These are phyloP conservation scores for Cladophialophora chaetospira DNA, from an alignment of 2,329 filamentous ascomycete species.

Conservation along the genomic window DNA sequence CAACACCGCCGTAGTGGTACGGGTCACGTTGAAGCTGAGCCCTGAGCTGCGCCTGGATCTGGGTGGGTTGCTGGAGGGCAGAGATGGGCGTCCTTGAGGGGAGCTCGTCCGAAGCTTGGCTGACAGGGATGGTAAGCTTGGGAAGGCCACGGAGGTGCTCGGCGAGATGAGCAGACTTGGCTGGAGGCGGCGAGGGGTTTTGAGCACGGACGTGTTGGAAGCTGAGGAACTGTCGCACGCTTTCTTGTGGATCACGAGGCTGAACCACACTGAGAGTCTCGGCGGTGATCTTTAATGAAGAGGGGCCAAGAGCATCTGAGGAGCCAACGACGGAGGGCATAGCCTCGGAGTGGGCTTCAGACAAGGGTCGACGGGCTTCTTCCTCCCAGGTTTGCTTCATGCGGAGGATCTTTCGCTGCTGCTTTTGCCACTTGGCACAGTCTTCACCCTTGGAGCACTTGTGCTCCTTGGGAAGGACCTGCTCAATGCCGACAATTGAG, in stretches of 20 bases:
- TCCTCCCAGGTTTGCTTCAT: constrained; percentile 73
- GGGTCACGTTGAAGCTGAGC: constrained; percentile 55
- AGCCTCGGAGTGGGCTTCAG: constrained; percentile 72
- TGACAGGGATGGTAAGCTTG: constrained; percentile 58
- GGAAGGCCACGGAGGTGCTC: constrained; percentile 59
- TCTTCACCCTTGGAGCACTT: constrained; percentile 83
- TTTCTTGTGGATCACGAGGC: constrained; percentile 81
- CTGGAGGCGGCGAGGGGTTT: constrained; percentile 54
- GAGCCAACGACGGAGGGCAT: constrained; percentile 86
- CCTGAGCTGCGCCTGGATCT: constrained; percentile 31
- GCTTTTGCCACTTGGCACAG: constrained; percentile 78
- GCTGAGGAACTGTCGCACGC: constrained; percentile 84
- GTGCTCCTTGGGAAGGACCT: constrained; percentile 81
- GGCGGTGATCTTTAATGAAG: constrained; percentile 70
- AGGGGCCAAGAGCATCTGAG: constrained; percentile 82
- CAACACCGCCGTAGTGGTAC: constrained; percentile 35
- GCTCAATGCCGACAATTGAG: constrained; percentile 89
- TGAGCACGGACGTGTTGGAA: constrained; percentile 67
- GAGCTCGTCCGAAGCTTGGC: constrained; percentile 34
- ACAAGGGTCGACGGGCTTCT: constrained; percentile 54
- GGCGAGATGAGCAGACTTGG: constrained; percentile 40
- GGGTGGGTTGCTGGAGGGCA: constrained; percentile 33
- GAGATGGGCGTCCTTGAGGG: constrained; percentile 37
- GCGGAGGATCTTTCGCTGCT: constrained; percentile 73
- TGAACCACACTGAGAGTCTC: constrained; percentile 70